A percentile compares a stretch with the other conserved stretches of the same genome.
These are phyloP conservation scores for Beta vulgaris DNA, from an alignment of 148 eudicot species.

Conservation along the genomic window DNA sequence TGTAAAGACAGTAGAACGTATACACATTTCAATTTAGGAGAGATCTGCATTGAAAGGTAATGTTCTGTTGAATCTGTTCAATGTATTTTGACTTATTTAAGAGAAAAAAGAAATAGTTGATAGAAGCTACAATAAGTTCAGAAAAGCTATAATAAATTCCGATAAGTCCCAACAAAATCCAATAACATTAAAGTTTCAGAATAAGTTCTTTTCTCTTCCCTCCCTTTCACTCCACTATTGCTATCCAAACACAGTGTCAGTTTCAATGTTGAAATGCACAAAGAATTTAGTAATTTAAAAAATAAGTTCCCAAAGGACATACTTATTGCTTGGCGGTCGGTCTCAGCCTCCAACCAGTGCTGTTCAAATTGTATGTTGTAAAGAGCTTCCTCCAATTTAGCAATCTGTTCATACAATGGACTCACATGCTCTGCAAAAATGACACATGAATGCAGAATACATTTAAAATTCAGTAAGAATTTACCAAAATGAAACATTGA, in stretches of 20 bases:
- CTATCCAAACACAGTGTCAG: background rate
- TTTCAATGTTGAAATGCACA: background rate
- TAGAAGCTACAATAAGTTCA: too few relatives aligned
- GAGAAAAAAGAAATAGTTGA: too few relatives aligned
- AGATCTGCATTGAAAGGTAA: too few relatives aligned
- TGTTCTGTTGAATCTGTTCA: too few relatives aligned
- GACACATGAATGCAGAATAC: background rate
- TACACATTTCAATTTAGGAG: background rate
- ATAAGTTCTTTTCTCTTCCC: too few relatives aligned
- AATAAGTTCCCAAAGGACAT: slow-evolving; percentile 7
- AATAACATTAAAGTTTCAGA: too few relatives aligned
- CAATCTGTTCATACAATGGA: slow-evolving; percentile 71
- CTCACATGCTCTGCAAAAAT: slow-evolving; percentile 62
- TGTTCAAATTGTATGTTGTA: slow-evolving; percentile 86
- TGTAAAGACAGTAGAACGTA: background rate
- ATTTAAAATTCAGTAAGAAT: background rate
- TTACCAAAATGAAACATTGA: background rate
- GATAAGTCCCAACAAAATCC: too few relatives aligned
- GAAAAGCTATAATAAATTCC: too few relatives aligned
- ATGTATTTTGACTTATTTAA: too few relatives aligned
- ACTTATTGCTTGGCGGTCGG: slow-evolving; percentile 76
- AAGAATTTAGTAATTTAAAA: background rate
- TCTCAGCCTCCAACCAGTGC: slow-evolving; percentile 88
- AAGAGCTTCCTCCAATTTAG: slow-evolving; percentile 67
- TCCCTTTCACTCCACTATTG: too few relatives aligned